Base-by-base conservation (phyloP, 2,329 filamentous ascomycete species). In the Graphium sp. region DNA sequence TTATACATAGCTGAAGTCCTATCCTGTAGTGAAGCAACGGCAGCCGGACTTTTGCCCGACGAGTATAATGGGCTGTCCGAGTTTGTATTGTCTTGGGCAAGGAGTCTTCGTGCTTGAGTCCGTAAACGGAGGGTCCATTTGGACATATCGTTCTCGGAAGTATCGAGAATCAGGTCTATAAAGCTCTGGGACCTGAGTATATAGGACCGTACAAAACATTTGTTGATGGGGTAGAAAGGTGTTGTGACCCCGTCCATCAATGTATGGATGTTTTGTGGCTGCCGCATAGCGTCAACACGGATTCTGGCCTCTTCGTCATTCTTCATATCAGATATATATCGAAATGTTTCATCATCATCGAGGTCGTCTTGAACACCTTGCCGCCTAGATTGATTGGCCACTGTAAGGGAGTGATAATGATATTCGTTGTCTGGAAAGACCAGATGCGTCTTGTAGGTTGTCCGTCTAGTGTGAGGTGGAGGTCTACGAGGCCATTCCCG, bases 391-490 rank as follows among this genome's bases (percentile, higher is more conserved):
- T n/a, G n/a, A n/a, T n/a, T 17, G 14, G 13, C 11, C 12, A 26
- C 14, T 17, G 16, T 11, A 11, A 17, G 24, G 24, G 13, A 5
- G 14, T 7, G 24, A 16, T 12, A 6, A 5, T 26, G 15, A 26
- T 13, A 13, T 7, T 19, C 15, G 11, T 9, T 7, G 7, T 26
- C 29, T 3, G 44, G 42, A 35, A 68, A 70, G 2, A 40, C 33
- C n/a, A 74, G 50, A 11, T 56, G 46, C 9, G 60, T 66, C 8
- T 55, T 67, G 45, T 84, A 84, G 41, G 74, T 80, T 0, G 66
- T 78, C 16, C 77, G 62, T 22, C 62, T 57, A 32, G 70, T 70
- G 15, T 60, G n/a, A n/a, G 62, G 32, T 69, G 73, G 14, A 57
- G 54, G 18, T 47, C 46, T 0, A 37, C 36, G 6, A 56, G 56